phyloP scores from a whole-genome alignment of 2,329 filamentous ascomycete species.

The Penicillium capsulatum region DNA sequence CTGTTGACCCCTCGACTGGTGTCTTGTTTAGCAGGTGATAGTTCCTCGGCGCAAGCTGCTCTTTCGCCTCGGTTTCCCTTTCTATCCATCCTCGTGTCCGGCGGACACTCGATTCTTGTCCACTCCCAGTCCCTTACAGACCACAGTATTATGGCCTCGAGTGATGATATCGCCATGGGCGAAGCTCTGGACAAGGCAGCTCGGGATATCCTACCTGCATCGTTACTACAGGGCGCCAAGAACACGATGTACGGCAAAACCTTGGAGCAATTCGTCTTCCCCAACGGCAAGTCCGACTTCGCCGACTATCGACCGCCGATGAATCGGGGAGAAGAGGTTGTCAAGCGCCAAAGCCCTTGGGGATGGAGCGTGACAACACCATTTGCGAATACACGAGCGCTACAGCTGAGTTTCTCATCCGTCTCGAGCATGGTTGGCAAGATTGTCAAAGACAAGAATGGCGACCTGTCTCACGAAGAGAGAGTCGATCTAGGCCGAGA shows the following conservation, averaged over 20 bases:
- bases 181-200: constrained; percentile 86
- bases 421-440: constrained; percentile 63
- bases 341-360: constrained; percentile 49
- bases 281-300: constrained; percentile 39
- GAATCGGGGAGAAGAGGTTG: constrained; percentile 56
- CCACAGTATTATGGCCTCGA: constrained; percentile 69
- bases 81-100: constrained; percentile 81
- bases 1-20: constrained; percentile 80
- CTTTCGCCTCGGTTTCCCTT: constrained; percentile 68
- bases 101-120: constrained; percentile 85
- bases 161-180: constrained; percentile 79
- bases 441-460: constrained; percentile 40
- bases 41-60: constrained; percentile 6
- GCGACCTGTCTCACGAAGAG: constrained; percentile 52
- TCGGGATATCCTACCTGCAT: constrained; percentile 65
- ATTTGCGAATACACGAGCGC: constrained; percentile 54
- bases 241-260: constrained; percentile 75
- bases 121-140: constrained; percentile 63
- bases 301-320: constrained; percentile 55
- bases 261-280: constrained; percentile 77
- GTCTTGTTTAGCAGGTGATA: constrained; percentile 50
- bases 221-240: constrained; percentile 51
- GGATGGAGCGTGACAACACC: constrained; percentile 69
- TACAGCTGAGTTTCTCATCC: constrained; percentile 72
- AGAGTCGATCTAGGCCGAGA: constrained; percentile 66